phyloP scores from a whole-genome alignment of 2,329 filamentous ascomycete species.

The Apiospora saccharicola region DNA sequence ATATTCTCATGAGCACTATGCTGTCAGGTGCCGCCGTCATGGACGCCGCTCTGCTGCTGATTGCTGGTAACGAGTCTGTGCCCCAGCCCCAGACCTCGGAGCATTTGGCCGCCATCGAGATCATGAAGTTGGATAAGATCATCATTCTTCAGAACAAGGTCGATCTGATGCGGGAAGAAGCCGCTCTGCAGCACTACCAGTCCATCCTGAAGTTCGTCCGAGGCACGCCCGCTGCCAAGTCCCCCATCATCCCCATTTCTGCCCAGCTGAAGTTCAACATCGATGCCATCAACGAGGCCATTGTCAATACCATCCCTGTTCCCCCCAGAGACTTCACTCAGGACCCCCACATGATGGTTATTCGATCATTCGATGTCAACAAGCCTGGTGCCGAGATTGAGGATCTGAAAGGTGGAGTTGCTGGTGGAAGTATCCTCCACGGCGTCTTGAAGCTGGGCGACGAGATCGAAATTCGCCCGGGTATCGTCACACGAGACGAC shows the following conservation, averaged over 20 bases:
- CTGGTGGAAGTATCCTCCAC: constrained; percentile 94
- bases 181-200: constrained; percentile 91
- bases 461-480: constrained; percentile 98
- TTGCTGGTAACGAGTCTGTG: constrained; percentile 98
- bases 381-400: constrained; percentile 99
- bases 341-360: constrained; percentile 98
- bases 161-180: constrained; percentile 96
- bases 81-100: constrained; percentile 98
- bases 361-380: constrained; percentile 99
- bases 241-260: constrained; percentile 95
- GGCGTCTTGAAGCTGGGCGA: constrained; percentile 97
- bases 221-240: constrained; percentile 93
- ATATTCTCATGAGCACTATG: constrained; percentile 99
- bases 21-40: constrained; percentile 99
- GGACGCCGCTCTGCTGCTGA: constrained; percentile 95
- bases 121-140: constrained; percentile 99
- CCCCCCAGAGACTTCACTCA: constrained; percentile 89
- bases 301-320: constrained; percentile 94
- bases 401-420: constrained; percentile 97
- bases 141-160: constrained; percentile 99
- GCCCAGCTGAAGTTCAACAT: constrained; percentile 99
- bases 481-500: constrained; percentile 95
- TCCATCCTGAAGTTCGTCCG: constrained; percentile 98
- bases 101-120: constrained; percentile 98
- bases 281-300: constrained; percentile 94